These are phyloP conservation scores for Penicillium bialowiezense DNA, from an alignment of 495 filamentous ascomycete species.

Conservation along the genomic window DNA sequence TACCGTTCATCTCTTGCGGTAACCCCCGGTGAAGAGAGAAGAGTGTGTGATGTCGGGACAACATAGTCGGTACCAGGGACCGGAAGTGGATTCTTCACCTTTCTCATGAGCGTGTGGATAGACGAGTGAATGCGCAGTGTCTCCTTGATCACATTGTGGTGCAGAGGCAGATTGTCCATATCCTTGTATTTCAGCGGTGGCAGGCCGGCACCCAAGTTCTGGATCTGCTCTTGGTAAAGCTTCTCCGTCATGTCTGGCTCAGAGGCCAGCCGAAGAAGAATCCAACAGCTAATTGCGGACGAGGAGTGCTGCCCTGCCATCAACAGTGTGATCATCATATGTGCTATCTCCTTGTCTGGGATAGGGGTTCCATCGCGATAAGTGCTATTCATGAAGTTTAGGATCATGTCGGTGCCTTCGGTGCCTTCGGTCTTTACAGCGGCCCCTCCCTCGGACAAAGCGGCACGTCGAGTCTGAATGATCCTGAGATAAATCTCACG, in stretches of 20 bases:
- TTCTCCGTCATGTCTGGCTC: conserved; percentile 70
- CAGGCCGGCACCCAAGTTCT: conserved; percentile 58
- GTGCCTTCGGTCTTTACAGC: conserved; percentile 35
- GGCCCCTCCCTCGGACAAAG: conserved; percentile 15
- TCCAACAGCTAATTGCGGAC: conserved; percentile 77
- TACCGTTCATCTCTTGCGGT: conserved; percentile 64
- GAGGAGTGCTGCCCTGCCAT: conserved; percentile 91
- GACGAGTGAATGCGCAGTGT: conserved; percentile 77
- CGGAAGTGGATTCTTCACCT: conserved; percentile 75
- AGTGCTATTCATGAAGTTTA: conserved; percentile 72
- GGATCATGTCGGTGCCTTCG: conserved; percentile 65
- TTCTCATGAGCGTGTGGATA: conserved; percentile 82
- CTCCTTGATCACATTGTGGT: conserved; percentile 72
- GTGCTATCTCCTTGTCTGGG: conserved; percentile 78
- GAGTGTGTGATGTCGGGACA: conserved; percentile 69
- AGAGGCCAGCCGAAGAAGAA: conserved; percentile 73
- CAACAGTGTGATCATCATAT: conserved; percentile 88
- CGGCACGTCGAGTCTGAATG: conserved; percentile 61
- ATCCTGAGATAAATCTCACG: conserved; percentile 75
- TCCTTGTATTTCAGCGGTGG: conserved; percentile 63
- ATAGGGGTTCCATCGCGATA: conserved; percentile 73
- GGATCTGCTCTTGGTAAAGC: conserved; percentile 71
- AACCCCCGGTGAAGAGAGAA: conserved; percentile 81
- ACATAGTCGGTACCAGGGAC: conserved; percentile 76
- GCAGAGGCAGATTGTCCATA: conserved; percentile 66